phyloP scores from a whole-genome alignment of 495 filamentous ascomycete species.

The Wilcoxina mikolae region DNA sequence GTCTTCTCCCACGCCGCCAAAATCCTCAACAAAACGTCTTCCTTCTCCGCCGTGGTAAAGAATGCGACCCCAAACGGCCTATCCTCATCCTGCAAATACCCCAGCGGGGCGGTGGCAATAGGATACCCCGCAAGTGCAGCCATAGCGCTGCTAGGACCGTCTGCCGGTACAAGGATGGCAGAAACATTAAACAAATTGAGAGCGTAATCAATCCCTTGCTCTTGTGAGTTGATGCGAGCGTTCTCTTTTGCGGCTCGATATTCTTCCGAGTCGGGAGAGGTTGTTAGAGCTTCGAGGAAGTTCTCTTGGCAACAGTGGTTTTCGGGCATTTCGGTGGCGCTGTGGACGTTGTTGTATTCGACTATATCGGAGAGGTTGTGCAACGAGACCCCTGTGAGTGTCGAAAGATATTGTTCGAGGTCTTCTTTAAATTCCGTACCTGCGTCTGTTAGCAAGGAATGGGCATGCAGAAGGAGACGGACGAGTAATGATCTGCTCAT shows the following conservation, averaged over 20 bases:
- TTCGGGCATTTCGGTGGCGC: conserved; percentile 20
- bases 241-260: conserved; percentile 15
- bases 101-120: conserved; percentile 10
- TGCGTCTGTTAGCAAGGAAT: neutral
- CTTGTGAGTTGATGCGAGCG: conserved; percentile 10
- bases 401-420: conserved; percentile 7
- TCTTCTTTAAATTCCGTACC: conserved; percentile 15
- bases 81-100: neutral
- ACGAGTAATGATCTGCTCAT: neutral
- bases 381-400: conserved; percentile 12
- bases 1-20: conserved; percentile 10
- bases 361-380: conserved; percentile 15
- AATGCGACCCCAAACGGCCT: conserved; percentile 10
- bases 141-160: conserved; percentile 4
- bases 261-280: conserved; percentile 1
- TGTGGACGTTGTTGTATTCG: conserved; percentile 13
- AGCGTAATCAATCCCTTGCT: conserved; percentile 25
- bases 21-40: conserved; percentile 10
- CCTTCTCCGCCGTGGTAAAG: conserved; percentile 1
- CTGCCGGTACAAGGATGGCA: conserved; percentile 9
- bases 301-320: conserved; percentile 22
- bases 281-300: conserved; percentile 17
- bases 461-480: neutral
- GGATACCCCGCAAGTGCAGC: conserved; percentile 12
- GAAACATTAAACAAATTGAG: conserved; percentile 12